Evolutionary conservation across 192 early-diverging fungal species (phyloP), one percentile per base, ranked within the genome.

Genomic region (Jimgerdemannia lactiflua): DNA sequence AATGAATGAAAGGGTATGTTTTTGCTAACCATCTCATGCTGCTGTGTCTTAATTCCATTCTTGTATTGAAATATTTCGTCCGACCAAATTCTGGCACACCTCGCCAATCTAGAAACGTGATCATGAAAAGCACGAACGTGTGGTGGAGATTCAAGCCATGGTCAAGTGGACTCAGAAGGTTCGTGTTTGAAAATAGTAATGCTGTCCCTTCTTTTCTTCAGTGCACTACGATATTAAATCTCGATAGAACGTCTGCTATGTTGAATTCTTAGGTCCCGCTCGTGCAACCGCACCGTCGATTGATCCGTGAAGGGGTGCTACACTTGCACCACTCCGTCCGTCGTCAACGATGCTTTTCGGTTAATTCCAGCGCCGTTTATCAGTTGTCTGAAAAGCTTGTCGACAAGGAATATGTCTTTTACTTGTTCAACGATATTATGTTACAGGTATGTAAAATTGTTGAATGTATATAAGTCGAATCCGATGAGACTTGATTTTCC

Each of bases 1-100:
- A 71, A 93, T 93, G 65, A 98, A 98, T 80, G 95, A 97, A 59
- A 88, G 67, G 40, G 67, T 67, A 67, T 8, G 67, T 67, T 41
- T 54, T 54, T 54, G 49, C 49, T 54, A n/a, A n/a, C n/a, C n/a
- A n/a, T n/a, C n/a, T n/a, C n/a, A n/a, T n/a, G n/a, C n/a, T n/a
- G n/a, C n/a, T n/a, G n/a, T n/a, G n/a, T n/a, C n/a, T n/a, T n/a
- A n/a, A n/a, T n/a, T n/a, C n/a, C n/a, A n/a, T n/a, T n/a, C n/a
- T n/a, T n/a, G n/a, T n/a, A n/a, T n/a, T n/a, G n/a, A 64, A 14
- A n/a, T n/a, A 64, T 64, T 64, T 14, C 11, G 11, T 64, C 11
- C n/a, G 64, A 64, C n/a, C 10, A 64, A n/a, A 64, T 10, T 14
- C 64, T 64, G 64, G n/a, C 64, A n/a, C n/a, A n/a, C 67, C n/a